phyloP scores from a whole-genome alignment of 176 grass and related monocot species.

The Tuctoria greenei region DNA sequence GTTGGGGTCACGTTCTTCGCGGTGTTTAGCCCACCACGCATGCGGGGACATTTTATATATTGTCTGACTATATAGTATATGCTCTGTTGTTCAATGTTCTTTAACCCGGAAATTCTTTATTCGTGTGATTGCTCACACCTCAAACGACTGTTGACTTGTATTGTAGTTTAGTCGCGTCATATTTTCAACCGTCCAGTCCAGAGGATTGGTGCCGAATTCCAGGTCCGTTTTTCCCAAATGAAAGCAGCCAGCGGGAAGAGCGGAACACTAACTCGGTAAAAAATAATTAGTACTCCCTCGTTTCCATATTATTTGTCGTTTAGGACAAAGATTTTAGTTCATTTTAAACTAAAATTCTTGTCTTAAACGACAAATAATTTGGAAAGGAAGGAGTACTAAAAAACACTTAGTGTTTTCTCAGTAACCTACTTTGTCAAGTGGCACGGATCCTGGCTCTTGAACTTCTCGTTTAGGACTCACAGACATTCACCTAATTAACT shows the following conservation, averaged over 20 bases:
- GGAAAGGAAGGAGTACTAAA: too few relatives aligned
- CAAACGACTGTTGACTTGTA: neutral
- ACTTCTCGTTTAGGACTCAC: neutral
- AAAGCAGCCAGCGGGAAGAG: neutral
- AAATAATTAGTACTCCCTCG: neutral
- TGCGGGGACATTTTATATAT: neutral
- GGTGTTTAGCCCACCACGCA: neutral
- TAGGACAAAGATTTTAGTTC: too few relatives aligned
- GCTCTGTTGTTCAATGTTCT: neutral
- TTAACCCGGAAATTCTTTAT: neutral
- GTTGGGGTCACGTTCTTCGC: constrained; percentile 36
- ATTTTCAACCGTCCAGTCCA: neutral
- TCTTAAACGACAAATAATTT: too few relatives aligned
- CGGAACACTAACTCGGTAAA: too few relatives aligned
- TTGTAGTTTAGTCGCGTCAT: neutral
- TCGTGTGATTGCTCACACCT: neutral
- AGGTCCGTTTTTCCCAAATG: neutral
- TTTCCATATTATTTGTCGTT: too few relatives aligned
- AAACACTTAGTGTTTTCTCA: neutral
- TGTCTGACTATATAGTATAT: neutral
- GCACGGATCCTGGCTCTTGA: neutral
- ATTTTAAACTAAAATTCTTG: too few relatives aligned
- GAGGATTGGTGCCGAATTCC: neutral
- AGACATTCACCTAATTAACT: neutral
- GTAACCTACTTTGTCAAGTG: neutral